These are phyloP conservation scores for Hypoxylon sp. DNA, from an alignment of 2,329 filamentous ascomycete genomes.

Conservation along the genomic window DNA sequence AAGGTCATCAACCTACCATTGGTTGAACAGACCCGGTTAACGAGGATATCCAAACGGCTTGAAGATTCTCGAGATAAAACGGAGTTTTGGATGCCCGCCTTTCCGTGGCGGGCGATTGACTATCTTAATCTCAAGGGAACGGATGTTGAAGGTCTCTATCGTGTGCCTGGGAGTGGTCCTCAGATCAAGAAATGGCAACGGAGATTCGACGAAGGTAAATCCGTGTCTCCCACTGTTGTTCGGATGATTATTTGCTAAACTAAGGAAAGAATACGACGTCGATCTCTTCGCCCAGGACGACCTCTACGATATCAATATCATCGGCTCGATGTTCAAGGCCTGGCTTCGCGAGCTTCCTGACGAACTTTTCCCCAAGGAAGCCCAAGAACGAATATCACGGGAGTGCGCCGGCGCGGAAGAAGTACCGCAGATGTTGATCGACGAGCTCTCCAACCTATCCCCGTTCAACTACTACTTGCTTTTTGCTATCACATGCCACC, in stretches of 20 bases:
- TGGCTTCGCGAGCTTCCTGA: constrained; percentile 97
- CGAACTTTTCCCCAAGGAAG: constrained; percentile 88
- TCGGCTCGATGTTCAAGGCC: constrained; percentile 95
- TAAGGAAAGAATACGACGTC: constrained; percentile 80
- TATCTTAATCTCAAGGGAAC: constrained; percentile 96
- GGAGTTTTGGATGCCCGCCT: constrained; percentile 98
- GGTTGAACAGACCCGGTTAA: constrained; percentile 89
- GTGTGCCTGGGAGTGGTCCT: constrained; percentile 89
- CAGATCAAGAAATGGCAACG: constrained; percentile 95
- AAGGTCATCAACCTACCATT: constrained; percentile 89
- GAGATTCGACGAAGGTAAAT: constrained; percentile 84
- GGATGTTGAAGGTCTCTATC: constrained; percentile 93
- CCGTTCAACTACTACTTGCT: constrained; percentile 98
- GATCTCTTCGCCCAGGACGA: constrained; percentile 90
- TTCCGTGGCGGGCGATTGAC: constrained; percentile 96
- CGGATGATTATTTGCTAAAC: constrained; percentile 35
- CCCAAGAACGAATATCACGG: constrained; percentile 83
- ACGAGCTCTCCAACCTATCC: constrained; percentile 92
- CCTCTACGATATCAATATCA: constrained; percentile 95
- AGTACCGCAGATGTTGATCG: constrained; percentile 87
- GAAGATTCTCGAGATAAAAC: constrained; percentile 94
- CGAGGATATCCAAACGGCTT: constrained; percentile 89
- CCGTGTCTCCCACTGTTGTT: neutral
- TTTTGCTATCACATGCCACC: constrained; percentile 96
- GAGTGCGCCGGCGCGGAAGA: constrained; percentile 84